Conservation (phyloP, 2,329 filamentous ascomycete genomes). For the Lasiodiplodia gonubiensis region DNA sequence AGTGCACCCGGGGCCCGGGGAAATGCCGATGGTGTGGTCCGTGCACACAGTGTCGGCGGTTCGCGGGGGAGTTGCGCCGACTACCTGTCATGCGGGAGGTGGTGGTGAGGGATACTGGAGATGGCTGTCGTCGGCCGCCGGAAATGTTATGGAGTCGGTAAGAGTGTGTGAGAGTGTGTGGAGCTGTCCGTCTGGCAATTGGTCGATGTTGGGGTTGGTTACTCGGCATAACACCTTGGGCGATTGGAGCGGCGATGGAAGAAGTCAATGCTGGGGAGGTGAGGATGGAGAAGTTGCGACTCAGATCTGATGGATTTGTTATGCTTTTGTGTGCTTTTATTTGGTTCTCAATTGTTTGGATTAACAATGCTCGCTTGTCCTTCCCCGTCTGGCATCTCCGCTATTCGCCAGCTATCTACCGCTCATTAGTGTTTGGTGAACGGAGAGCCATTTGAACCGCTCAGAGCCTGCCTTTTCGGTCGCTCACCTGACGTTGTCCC, state of each 20-base stretch:
- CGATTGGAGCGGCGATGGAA: too few relatives aligned
- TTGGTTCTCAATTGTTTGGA: background rate
- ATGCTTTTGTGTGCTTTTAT: background rate
- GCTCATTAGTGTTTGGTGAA: too few relatives aligned
- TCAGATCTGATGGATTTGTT: background rate
- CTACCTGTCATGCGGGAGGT: background rate
- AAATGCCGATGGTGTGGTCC: background rate
- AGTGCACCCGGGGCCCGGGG: too few relatives aligned
- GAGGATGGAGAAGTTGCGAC: background rate
- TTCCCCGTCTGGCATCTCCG: background rate
- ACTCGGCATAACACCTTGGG: too few relatives aligned
- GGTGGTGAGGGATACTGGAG: background rate
- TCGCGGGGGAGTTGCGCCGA: background rate
- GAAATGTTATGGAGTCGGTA: background rate
- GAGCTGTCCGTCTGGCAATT: too few relatives aligned
- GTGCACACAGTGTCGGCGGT: background rate
- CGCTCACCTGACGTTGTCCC: too few relatives aligned
- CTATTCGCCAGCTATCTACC: background rate
- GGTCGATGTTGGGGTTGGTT: too few relatives aligned
- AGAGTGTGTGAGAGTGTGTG: background rate
- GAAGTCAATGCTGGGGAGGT: too few relatives aligned
- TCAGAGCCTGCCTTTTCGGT: too few relatives aligned
- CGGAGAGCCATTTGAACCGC: too few relatives aligned
- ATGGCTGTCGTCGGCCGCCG: accelerated
- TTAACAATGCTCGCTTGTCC: background rate